Percentiles rank a stretch among this genome's conserved stretches.
Conservation (phyloP, 2,329 filamentous ascomycete species). For the Aspergillus chevalieri region DNA sequence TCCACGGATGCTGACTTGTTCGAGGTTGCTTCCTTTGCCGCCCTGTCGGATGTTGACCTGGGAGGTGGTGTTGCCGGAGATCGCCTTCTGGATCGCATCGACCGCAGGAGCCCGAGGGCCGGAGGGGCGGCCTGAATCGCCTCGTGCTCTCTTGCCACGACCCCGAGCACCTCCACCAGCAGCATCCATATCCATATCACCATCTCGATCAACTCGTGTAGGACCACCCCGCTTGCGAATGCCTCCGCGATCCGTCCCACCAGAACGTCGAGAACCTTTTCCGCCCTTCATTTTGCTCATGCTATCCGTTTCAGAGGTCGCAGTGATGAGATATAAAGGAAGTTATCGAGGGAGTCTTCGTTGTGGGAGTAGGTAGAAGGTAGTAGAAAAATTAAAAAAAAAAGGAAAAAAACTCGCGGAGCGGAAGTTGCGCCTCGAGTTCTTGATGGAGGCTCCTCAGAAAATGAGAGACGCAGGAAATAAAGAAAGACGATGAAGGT, state of each 20-base stretch:
- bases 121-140: constrained; percentile 22
- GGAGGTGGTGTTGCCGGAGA: constrained; percentile 23
- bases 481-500: neutral
- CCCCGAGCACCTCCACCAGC: constrained; percentile 29
- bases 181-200: constrained; percentile 56
- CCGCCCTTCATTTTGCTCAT: constrained; percentile 27
- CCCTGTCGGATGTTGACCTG: constrained; percentile 38
- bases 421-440: constrained; percentile 20
- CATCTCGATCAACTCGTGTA: constrained; percentile 52
- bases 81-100: constrained; percentile 33
- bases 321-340: neutral
- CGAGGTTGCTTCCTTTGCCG: constrained; percentile 20
- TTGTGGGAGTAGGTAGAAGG: neutral
- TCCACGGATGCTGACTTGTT: constrained; percentile 49
- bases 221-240: constrained; percentile 46
- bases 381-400: neutral
- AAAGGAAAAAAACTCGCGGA: neutral
- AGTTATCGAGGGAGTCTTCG: neutral
- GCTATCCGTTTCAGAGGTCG: neutral
- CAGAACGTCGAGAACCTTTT: constrained; percentile 24
- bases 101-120: constrained; percentile 17
- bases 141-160: constrained; percentile 30
- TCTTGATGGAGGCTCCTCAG: constrained; percentile 1
- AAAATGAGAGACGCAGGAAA: neutral
- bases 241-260: constrained; percentile 39